Conservation (phyloP, 176 grass and related monocot species). For the Tillandsia fasciculata region DNA sequence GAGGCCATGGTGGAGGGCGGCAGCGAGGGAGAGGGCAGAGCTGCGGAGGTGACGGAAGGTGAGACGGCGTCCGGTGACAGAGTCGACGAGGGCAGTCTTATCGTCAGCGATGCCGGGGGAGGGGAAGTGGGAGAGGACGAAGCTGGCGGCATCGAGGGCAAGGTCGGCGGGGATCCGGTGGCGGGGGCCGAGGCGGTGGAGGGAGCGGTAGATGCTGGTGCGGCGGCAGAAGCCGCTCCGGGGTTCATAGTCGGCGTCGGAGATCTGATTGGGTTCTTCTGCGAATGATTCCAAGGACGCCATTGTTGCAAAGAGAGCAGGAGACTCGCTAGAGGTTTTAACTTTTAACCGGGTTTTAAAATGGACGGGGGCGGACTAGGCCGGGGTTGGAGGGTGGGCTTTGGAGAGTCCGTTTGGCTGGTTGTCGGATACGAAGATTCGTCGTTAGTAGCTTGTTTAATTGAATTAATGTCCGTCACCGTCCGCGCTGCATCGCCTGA, state of each 20-base stretch:
- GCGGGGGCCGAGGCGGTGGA: background rate
- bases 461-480: too few species aligned
- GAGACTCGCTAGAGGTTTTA: background rate
- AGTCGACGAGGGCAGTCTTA: constrained; percentile 13
- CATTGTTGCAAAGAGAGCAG: background rate
- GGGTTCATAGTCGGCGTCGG: background rate
- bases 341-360: too few species aligned
- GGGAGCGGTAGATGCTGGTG: constrained; percentile 9
- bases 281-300: background rate
- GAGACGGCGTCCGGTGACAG: constrained; percentile 22
- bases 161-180: background rate
- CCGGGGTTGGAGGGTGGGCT: background rate
- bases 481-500: too few species aligned
- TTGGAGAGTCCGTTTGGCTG: constrained; percentile 14
- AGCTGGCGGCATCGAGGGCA: constrained; percentile 20
- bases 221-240: constrained; percentile 4
- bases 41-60: constrained; percentile 27
- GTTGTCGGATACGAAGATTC: background rate
- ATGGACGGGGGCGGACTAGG: background rate
- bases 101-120: background rate
- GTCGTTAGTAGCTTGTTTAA: too few species aligned
- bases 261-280: too few species aligned
- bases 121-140: constrained; percentile 32
- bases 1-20: constrained; percentile 34
- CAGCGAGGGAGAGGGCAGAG: constrained; percentile 39